These are phyloP conservation scores for Glycine tomentella DNA, from an alignment of 306 rosid species.

Conservation along the genomic window DNA sequence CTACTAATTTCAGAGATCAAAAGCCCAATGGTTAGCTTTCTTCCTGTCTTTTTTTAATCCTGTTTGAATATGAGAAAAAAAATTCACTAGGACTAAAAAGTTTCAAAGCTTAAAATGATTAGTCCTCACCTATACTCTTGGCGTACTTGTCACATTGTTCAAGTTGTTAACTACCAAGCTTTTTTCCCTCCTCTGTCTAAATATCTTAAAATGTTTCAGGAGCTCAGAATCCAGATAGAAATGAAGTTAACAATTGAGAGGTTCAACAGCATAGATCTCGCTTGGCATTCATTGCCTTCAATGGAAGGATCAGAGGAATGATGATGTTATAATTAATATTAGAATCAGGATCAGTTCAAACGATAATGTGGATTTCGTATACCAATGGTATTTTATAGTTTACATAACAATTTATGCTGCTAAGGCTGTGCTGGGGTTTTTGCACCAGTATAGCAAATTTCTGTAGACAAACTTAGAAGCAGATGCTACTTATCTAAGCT, in stretches of 20 bases:
- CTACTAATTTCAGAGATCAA: conserved; percentile 59
- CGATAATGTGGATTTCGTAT: conserved; percentile 30
- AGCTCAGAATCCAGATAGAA: conserved; percentile 44
- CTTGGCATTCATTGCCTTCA: conserved; percentile 47
- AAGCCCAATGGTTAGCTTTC: conserved; percentile 60
- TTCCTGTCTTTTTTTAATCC: conserved; percentile 3
- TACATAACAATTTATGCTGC: conserved; percentile 45
- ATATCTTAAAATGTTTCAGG: conserved; percentile 47
- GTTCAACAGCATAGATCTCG: conserved; percentile 39
- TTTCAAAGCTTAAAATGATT: conserved; percentile 1
- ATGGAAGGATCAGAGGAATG: conserved; percentile 43
- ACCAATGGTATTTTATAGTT: conserved; percentile 35
- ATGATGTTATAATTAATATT: conserved; percentile 29
- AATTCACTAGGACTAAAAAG: not conserved
- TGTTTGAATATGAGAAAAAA: not conserved
- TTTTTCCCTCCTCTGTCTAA: not conserved
- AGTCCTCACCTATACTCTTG: conserved; percentile 17
- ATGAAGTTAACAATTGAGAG: conserved; percentile 42
- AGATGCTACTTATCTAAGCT: conserved; percentile 13
- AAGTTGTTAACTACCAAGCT: conserved; percentile 6
- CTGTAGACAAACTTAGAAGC: conserved; percentile 23
- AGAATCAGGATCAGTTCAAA: conserved; percentile 28
- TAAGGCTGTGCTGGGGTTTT: conserved; percentile 43
- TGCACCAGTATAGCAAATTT: conserved; percentile 35
- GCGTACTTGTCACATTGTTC: not conserved